Percentiles rank a stretch among this genome's conserved stretches.
These are phyloP conservation scores for Colletotrichum zoysiae DNA, from an alignment of 2,329 filamentous ascomycete genomes.

Conservation along the genomic window DNA sequence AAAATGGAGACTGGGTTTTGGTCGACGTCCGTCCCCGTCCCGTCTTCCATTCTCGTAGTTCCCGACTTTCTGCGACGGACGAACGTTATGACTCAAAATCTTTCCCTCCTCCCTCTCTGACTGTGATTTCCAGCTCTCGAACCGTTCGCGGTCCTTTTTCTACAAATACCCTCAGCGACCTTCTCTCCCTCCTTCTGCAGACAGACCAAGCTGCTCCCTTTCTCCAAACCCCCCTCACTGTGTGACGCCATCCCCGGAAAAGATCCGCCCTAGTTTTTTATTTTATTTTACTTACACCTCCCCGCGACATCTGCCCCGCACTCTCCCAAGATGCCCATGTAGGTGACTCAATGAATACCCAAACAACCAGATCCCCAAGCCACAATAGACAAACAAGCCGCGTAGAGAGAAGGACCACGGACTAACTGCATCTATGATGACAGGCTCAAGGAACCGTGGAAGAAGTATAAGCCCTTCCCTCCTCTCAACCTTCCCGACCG, in stretches of 20 bases:
- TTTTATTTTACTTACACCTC: slow-evolving; percentile 14
- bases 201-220: slow-evolving; percentile 3
- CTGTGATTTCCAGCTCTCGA: slow-evolving; percentile 5
- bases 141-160: slow-evolving; percentile 1
- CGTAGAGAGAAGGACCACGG: background rate
- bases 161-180: slow-evolving; percentile 20
- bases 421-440: slow-evolving; percentile 5
- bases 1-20: slow-evolving; percentile 19
- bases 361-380: background rate
- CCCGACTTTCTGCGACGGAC: slow-evolving; percentile 25
- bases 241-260: slow-evolving; percentile 24
- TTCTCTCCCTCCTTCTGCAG: background rate
- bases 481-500: slow-evolving; percentile 67
- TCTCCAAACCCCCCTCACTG: background rate
- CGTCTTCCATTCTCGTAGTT: slow-evolving; percentile 17
- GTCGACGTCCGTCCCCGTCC: slow-evolving; percentile 8
- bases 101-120: slow-evolving; percentile 15
- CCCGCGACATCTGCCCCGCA: slow-evolving; percentile 29
- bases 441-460: slow-evolving; percentile 42
- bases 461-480: slow-evolving; percentile 44
- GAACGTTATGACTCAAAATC: slow-evolving; percentile 36
- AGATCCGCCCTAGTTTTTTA: slow-evolving; percentile 18
- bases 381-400: background rate
- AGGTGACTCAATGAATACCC: slow-evolving; percentile 27
- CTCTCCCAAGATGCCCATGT: slow-evolving; percentile 42